Evolutionary conservation across 2,329 filamentous ascomycete genomes (phyloP).

Genomic region (Geoglossum cookeanum): DNA sequence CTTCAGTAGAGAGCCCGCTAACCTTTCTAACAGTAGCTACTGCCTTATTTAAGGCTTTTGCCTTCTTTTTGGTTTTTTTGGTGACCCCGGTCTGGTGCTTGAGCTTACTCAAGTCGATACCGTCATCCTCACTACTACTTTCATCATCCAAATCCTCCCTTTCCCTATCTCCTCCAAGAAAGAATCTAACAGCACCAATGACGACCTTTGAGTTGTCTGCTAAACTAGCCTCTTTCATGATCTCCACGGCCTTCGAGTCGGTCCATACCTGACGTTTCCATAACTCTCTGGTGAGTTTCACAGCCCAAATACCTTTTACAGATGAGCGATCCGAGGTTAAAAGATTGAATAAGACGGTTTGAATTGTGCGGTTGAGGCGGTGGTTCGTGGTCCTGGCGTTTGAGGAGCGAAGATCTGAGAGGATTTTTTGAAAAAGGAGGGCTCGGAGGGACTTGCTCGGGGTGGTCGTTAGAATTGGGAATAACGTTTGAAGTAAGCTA

Average conservation of each 20-base stretch:
- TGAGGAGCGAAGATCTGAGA: conserved; percentile 72
- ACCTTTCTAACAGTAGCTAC: conserved; percentile 56
- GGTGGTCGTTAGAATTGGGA: conserved; percentile 81
- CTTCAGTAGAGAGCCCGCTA: background rate
- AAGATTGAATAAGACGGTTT: conserved; percentile 83
- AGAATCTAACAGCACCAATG: conserved; percentile 74
- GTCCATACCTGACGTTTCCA: conserved; percentile 97
- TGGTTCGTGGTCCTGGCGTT: conserved; percentile 84
- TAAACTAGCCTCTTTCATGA: conserved; percentile 87
- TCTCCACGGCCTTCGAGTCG: conserved; percentile 83
- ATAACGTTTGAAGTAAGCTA: conserved; percentile 67
- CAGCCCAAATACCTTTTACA: conserved; percentile 80
- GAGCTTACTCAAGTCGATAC: conserved; percentile 59
- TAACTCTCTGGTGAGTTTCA: conserved; percentile 84
- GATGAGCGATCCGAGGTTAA: conserved; percentile 72
- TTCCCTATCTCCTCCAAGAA: conserved; percentile 89
- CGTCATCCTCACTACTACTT: conserved; percentile 60
- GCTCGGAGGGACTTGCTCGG: conserved; percentile 75
- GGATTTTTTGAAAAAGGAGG: conserved; percentile 73
- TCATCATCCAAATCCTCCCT: conserved; percentile 84
- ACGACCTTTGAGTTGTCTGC: conserved; percentile 88
- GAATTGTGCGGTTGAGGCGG: conserved; percentile 77
- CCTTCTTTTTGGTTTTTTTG: conserved; percentile 87
- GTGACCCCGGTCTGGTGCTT: conserved; percentile 80
- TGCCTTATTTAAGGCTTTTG: conserved; percentile 60